Base-by-base conservation (phyloP, 345 rosid genomes). In the Heritiera littoralis region DNA sequence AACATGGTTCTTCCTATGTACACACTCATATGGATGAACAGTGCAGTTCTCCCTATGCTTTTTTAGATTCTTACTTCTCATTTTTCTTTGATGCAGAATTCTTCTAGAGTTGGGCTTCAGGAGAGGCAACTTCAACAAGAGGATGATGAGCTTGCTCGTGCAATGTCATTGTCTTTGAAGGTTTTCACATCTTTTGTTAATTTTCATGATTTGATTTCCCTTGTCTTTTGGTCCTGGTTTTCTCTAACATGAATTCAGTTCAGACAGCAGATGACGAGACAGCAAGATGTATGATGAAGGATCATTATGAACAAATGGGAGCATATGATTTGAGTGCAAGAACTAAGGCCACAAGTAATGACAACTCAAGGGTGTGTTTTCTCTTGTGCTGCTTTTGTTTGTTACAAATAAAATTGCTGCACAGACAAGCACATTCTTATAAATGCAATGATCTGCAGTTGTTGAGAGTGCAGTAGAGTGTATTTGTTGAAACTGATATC, bases 91-190 rank as follows among this genome's bases (percentile, higher is more conserved):
- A 71, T 82, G 87, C 86, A 92, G 94, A 84, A 80, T 69, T 78
- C 86, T 77, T 86, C 91, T 76, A 81, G 79, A 30, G 43, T 51
- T 79, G 80, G 87, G 66, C 61, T 81, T 77, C 68, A 71, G 7
- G 85, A 82, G 55, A 87, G 84, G 79, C 87, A 83, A 78, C 79
- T 66, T 76, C 78, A 82, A 76, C 72, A 54, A 75, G 97, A 92
- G 84, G 98, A 91, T 66, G 92, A 91, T 76, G 97, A 90, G 55
- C 84, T 93, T 77, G 87, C 90, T 83, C 97, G 76, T 86, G 98
- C 93, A 69, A 82, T 93, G 64, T 87, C 93, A 2, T 80, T 91
- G 83, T 93, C 98, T 20, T 61, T 95, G 86, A 89, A 87, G 98
- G 98, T 95, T 78, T 79, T 60, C 74, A 66, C 52, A 54, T 83